phyloP scores from a whole-genome alignment of 202 grass and related monocot genomes.

The Panicum hallii region DNA sequence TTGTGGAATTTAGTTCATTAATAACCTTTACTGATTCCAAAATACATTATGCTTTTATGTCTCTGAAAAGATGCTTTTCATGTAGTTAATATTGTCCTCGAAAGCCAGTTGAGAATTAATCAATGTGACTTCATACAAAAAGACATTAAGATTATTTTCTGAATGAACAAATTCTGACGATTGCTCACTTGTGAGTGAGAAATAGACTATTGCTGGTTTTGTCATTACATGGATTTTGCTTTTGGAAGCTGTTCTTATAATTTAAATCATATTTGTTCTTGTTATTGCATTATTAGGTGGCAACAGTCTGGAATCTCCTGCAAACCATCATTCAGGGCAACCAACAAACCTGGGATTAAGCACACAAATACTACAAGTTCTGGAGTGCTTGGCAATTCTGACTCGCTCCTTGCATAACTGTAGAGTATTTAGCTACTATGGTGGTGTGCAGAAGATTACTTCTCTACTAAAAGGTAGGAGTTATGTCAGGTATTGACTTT shows the following conservation, averaged over 20 bases:
- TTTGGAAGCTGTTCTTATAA: conserved; percentile 45
- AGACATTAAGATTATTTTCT: conserved; percentile 11
- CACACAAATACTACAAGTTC: conserved; percentile 64
- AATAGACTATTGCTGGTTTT: conserved; percentile 7
- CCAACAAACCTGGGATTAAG: conserved; percentile 55
- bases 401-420: conserved; percentile 87
- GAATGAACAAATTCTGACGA: neutral
- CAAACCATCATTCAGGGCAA: conserved; percentile 61
- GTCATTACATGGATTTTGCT: conserved; percentile 24
- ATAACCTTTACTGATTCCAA: neutral
- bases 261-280: conserved; percentile 43
- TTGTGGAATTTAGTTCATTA: conserved; percentile 12
- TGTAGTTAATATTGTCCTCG: neutral
- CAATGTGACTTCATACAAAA: conserved; percentile 16
- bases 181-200: conserved; percentile 1
- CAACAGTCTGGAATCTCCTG: conserved; percentile 56
- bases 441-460: conserved; percentile 82
- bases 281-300: conserved; percentile 61
- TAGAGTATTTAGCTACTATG: conserved; percentile 94
- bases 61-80: neutral
- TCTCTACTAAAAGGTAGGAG: conserved; percentile 87
- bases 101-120: neutral
- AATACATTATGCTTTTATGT: conserved; percentile 16
- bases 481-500: neutral
- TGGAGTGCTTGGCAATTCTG: conserved; percentile 81